A percentile compares a stretch with the other conserved stretches of the same genome.
These are phyloP conservation scores for Ustilago hordei DNA, from an alignment of 1,284 basidiomycete species.

Conservation along the genomic window DNA sequence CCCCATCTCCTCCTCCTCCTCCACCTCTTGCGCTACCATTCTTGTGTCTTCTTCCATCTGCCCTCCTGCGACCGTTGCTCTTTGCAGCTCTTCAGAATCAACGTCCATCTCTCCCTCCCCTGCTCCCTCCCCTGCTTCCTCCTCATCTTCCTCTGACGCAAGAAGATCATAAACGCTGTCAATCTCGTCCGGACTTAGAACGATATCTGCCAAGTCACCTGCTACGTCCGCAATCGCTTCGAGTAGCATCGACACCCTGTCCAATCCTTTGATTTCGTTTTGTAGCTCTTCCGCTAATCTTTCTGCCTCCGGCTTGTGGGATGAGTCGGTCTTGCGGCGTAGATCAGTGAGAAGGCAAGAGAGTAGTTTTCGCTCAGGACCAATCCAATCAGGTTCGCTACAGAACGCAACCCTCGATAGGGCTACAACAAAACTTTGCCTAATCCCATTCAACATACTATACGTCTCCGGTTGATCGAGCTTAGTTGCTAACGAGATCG, in stretches of 20 bases:
- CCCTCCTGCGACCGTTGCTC: not conserved
- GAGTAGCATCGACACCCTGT: slow-evolving; percentile 37
- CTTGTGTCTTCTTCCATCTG: slow-evolving; percentile 23
- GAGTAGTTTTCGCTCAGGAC: slow-evolving; percentile 16
- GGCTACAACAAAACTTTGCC: slow-evolving; percentile 58
- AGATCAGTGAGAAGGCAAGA: too few relatives aligned
- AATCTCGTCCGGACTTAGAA: slow-evolving; percentile 60
- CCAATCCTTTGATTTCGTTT: slow-evolving; percentile 18
- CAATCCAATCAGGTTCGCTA: slow-evolving; percentile 60
- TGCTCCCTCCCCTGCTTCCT: slow-evolving; percentile 24
- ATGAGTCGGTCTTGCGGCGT: too few relatives aligned
- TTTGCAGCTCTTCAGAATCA: slow-evolving; percentile 7
- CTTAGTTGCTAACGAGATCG: slow-evolving; percentile 47
- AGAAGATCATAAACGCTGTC: slow-evolving; percentile 60
- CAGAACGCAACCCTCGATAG: slow-evolving; percentile 59
- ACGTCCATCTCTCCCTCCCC: slow-evolving; percentile 28
- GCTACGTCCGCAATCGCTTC: slow-evolving; percentile 58
- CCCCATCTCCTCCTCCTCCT: slow-evolving; percentile 6
- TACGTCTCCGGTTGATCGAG: slow-evolving; percentile 54
- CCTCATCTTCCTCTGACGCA: slow-evolving; percentile 31
- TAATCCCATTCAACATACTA: slow-evolving; percentile 61
- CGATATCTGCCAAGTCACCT: slow-evolving; percentile 58
- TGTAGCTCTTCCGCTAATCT: slow-evolving; percentile 15
- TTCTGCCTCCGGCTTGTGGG: slow-evolving; percentile 6
- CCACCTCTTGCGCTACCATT: slow-evolving; percentile 1